Conservation (phyloP, 2,329 filamentous ascomycete genomes). For the Pseudogymnoascus sp. region DNA sequence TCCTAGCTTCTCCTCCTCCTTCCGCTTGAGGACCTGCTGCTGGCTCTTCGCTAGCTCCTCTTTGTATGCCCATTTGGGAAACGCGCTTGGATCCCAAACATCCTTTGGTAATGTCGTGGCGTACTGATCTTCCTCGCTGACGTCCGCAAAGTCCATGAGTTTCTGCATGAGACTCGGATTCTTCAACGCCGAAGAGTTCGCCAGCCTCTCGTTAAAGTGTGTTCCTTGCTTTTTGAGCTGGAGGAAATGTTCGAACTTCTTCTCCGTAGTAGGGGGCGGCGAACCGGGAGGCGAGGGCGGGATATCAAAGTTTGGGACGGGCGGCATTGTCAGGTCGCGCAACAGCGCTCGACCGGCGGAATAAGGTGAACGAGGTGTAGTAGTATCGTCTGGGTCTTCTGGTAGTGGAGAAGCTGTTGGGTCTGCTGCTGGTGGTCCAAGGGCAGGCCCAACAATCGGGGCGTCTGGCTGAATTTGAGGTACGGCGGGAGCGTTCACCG, state of each 20-base stretch:
- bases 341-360: constrained; percentile 54
- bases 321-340: constrained; percentile 65
- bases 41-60: constrained; percentile 40
- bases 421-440: constrained; percentile 22
- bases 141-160: constrained; percentile 59
- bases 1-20: constrained; percentile 25
- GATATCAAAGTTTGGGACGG: constrained; percentile 63
- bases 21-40: constrained; percentile 37
- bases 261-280: constrained; percentile 43
- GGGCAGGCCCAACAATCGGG: constrained; percentile 22
- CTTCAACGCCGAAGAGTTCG: constrained; percentile 55
- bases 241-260: constrained; percentile 67
- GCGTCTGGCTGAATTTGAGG: constrained; percentile 15
- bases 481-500: not conserved
- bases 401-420: constrained; percentile 16
- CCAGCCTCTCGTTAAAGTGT: constrained; percentile 71
- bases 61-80: constrained; percentile 48
- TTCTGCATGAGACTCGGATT: constrained; percentile 68
- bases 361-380: constrained; percentile 51
- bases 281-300: constrained; percentile 63
- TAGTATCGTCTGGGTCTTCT: constrained; percentile 20
- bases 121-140: constrained; percentile 53
- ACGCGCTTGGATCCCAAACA: constrained; percentile 49
- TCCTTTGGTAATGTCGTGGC: constrained; percentile 48
- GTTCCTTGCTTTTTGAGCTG: constrained; percentile 66